Evolutionary conservation across 352 stramenopile species (phyloP).

Genomic region (Globisporangium cederbergense): DNA sequence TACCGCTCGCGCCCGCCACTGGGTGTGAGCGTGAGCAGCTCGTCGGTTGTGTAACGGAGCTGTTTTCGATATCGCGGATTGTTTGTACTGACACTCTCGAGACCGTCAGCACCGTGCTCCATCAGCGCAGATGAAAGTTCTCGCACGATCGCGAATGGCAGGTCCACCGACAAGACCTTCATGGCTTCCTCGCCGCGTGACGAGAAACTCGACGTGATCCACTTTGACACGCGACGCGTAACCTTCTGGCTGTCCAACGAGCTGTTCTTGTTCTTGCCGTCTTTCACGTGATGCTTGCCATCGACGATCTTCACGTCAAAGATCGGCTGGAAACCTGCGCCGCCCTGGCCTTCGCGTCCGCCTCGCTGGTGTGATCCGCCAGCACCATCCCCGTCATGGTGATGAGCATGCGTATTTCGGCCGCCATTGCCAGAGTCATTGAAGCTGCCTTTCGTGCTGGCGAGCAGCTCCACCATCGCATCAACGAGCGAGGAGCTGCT

Average conservation of each 20-base stretch:
- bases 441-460: conserved; percentile 15
- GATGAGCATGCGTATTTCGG: conserved; percentile 1
- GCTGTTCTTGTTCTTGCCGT: conserved; percentile 62
- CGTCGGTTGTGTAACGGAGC: conserved; percentile 76
- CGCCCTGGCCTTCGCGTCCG: conserved; percentile 17
- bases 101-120: conserved; percentile 47
- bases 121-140: conserved; percentile 84
- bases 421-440: conserved; percentile 9
- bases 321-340: conserved; percentile 43
- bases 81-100: conserved; percentile 55
- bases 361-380: conserved; percentile 24
- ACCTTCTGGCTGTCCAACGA: conserved; percentile 75
- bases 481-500: conserved; percentile 62
- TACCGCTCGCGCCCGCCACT: conserved; percentile 66
- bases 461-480: conserved; percentile 51
- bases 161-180: conserved; percentile 80
- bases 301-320: conserved; percentile 81
- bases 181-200: conserved; percentile 71
- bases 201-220: conserved; percentile 80
- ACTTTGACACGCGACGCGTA: conserved; percentile 81
- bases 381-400: conserved; percentile 16
- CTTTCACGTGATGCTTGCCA: conserved; percentile 49
- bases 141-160: conserved; percentile 73
- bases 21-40: conserved; percentile 57
- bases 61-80: conserved; percentile 80